Percentiles rank a stretch among this genome's conserved stretches.
Evolutionary conservation across 2,329 filamentous ascomycete species (phyloP).

Genomic region (Sordariomycetes sp.): DNA sequence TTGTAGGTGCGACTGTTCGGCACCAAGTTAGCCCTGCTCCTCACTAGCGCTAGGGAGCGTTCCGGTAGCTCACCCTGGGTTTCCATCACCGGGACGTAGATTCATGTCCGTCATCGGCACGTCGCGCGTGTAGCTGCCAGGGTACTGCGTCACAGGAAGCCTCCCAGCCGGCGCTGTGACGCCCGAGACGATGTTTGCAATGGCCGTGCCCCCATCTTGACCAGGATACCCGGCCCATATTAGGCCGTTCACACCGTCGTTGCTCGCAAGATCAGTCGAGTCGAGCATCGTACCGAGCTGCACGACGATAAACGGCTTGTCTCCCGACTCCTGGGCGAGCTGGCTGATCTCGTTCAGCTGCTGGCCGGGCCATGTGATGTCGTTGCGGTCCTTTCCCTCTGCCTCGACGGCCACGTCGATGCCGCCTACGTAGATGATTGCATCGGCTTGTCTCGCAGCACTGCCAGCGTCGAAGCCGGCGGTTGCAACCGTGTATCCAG

Average conservation of each 20-base stretch:
- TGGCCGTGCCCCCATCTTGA: slow-evolving; percentile 44
- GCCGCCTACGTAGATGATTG: slow-evolving; percentile 43
- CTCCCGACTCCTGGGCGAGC: slow-evolving; percentile 4
- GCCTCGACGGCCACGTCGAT: slow-evolving; percentile 40
- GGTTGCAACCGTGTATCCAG: neutral
- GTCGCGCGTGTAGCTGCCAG: slow-evolving; percentile 34
- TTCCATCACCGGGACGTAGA: slow-evolving; percentile 31
- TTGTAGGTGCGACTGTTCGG: slow-evolving; percentile 39
- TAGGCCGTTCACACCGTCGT: slow-evolving; percentile 35
- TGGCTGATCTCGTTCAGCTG: slow-evolving; percentile 36
- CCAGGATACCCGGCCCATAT: slow-evolving; percentile 51
- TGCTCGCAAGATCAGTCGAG: slow-evolving; percentile 32
- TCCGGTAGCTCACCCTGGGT: slow-evolving; percentile 26
- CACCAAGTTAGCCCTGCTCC: neutral
- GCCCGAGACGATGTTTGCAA: slow-evolving; percentile 43
- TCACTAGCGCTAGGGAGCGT: neutral
- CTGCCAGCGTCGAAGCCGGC: slow-evolving; percentile 4
- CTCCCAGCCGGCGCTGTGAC: slow-evolving; percentile 37
- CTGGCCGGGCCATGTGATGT: slow-evolving; percentile 38
- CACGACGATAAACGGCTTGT: slow-evolving; percentile 41
- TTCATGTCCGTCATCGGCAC: slow-evolving; percentile 46
- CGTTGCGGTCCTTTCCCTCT: slow-evolving; percentile 39
- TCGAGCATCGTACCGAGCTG: slow-evolving; percentile 43
- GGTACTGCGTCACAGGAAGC: slow-evolving; percentile 45
- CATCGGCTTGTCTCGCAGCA: slow-evolving; percentile 31